Percentiles rank a stretch among this genome's conserved stretches.
phyloP scores from a whole-genome alignment of 257 asterid genomes.

The Nemophila menziesii region DNA sequence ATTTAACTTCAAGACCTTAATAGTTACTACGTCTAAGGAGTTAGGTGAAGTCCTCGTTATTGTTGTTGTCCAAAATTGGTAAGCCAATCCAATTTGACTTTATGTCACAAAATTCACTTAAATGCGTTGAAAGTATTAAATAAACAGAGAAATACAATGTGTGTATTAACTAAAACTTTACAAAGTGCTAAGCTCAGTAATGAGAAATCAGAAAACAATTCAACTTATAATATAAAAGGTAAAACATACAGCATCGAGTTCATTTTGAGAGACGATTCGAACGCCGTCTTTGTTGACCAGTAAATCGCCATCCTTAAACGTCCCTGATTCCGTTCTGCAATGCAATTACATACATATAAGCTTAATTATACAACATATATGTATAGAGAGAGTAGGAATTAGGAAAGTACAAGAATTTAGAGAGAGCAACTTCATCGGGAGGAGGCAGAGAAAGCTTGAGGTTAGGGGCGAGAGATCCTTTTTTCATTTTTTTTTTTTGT shows the following conservation, averaged over 20 bases:
- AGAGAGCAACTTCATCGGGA: conserved; percentile 61
- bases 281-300: conserved; percentile 89
- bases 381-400: conserved; percentile 3
- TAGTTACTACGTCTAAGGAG: no score
- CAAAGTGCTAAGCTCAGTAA: neutral
- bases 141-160: no score
- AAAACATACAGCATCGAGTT: conserved; percentile 56
- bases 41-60: no score
- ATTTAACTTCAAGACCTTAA: no score
- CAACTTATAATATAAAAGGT: conserved; percentile 1
- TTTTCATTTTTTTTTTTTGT: conserved; percentile 35
- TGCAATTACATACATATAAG: conserved; percentile 4
- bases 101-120: neutral
- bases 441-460: conserved; percentile 88
- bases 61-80: no score
- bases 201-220: neutral
- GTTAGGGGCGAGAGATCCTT: conserved; percentile 66
- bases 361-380: conserved; percentile 3
- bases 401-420: conserved; percentile 65
- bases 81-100: no score
- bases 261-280: conserved; percentile 60
- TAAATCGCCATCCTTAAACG: conserved; percentile 94
- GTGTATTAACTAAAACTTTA: neutral
- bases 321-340: conserved; percentile 83
- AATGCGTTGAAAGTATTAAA: neutral